These are phyloP conservation scores for Aspergillus ostianus DNA, from an alignment of 495 filamentous ascomycete species.

Conservation along the genomic window DNA sequence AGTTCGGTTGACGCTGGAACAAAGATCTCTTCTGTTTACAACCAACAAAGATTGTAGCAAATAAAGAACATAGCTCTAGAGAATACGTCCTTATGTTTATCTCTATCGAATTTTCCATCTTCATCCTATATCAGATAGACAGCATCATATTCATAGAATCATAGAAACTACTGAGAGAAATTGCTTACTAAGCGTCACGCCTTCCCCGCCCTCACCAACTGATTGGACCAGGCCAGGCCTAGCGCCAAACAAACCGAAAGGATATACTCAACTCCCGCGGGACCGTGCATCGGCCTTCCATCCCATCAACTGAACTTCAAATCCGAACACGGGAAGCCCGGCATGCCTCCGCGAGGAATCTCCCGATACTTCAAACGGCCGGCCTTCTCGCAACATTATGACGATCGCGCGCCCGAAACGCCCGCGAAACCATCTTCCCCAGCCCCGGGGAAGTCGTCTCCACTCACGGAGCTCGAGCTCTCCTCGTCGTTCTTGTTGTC, in stretches of 20 bases:
- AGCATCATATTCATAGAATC: no score
- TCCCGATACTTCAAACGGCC: conserved; percentile 43
- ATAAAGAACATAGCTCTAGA: neutral
- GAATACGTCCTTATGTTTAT: neutral
- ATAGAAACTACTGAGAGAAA: no score
- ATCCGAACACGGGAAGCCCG: neutral
- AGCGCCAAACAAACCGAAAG: neutral
- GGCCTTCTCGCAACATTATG: conserved; percentile 14
- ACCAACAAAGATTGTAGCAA: neutral
- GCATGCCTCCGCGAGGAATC: conserved; percentile 29
- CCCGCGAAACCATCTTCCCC: conserved; percentile 14
- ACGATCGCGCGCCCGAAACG: conserved; percentile 1
- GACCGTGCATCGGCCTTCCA: neutral
- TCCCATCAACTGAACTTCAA: neutral
- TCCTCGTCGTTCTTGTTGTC: conserved; percentile 26
- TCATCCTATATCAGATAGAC: no score
- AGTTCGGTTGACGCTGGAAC: neutral
- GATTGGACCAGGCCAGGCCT: neutral
- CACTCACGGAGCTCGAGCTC: conserved; percentile 34
- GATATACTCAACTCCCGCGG: neutral
- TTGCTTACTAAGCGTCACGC: neutral
- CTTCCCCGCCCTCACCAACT: neutral
- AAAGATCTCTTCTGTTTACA: neutral
- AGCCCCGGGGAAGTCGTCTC: conserved; percentile 27
- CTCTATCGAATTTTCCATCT: no score